Base-by-base conservation (phyloP, 1,284 basidiomycete genomes). In the Microbotryomycetes sp. region DNA sequence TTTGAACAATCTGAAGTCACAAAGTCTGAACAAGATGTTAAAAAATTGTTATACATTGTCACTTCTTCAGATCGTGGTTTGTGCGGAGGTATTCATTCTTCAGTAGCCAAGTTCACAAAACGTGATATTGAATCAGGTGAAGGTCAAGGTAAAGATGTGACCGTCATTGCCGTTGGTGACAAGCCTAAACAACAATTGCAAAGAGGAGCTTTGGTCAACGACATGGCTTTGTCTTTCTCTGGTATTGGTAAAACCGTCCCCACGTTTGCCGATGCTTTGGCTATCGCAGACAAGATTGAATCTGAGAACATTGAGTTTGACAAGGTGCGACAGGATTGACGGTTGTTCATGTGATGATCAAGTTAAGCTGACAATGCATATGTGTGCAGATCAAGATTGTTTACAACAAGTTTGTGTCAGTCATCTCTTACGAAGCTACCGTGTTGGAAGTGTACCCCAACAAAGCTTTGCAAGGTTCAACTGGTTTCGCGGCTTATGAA, bases 41-140 rank as follows among this genome's bases (percentile, higher is more conserved):
- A 69, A 72, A 86, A 84, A 79, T 87, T 88, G 74, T 87, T 97
- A 70, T 90, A 93, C 81, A 78, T 98, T 70, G 89, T 93, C 77
- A 79, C 94, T 73, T 96, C 94, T 54, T 97, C 93, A 62, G 94
- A 98, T 85, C 94, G 96, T 81, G 94, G 96, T 80, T 89, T 99
- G 63, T 99, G 94, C 78, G 96, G 96, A 80, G 96, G 96, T 85
- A 97, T 99, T 76, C 94, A 98, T 82, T 97, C 94, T 48, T 92
- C 91, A 64, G 89, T 98, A 74, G 84, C 89, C 71, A 97, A 97
- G 80, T 83, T 84, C 56, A 88, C 90, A 64, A 89, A 89, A 72
- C 82, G 82, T 64, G 86, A 83, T 54, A 63, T 82, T 65, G 71
- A 74, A 54, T 79, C 84, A 54, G 73, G 87, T 54, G 76, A 77